phyloP scores from a whole-genome alignment of 495 filamentous ascomycete genomes.

The Neurospora sp. region DNA sequence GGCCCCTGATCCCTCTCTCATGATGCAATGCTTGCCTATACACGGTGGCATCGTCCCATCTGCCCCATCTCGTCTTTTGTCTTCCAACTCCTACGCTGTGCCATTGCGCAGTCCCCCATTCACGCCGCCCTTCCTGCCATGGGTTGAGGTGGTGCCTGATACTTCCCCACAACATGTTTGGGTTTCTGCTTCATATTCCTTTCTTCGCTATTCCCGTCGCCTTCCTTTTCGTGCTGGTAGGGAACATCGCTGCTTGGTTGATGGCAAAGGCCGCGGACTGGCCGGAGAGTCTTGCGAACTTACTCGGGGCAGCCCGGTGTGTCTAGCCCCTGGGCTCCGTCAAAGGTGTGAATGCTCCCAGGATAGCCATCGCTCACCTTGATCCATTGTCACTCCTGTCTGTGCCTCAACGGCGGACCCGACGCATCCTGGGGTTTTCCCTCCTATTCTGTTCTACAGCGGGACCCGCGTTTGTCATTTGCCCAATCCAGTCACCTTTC shows the following conservation, averaged over 20 bases:
- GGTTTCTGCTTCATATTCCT: background rate
- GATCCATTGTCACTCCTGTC: slow-evolving; percentile 7
- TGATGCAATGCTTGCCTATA: background rate
- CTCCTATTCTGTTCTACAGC: background rate
- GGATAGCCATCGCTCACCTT: slow-evolving; percentile 7
- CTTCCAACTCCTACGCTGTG: background rate
- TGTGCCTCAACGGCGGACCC: slow-evolving; percentile 17
- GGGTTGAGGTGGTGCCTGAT: background rate
- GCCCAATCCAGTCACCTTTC: background rate
- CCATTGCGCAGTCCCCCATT: background rate
- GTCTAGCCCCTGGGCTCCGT: slow-evolving; percentile 10
- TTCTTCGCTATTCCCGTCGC: slow-evolving; percentile 4
- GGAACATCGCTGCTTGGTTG: slow-evolving; percentile 7
- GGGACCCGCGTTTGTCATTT: background rate
- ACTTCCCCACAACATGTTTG: background rate
- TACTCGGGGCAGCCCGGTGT: slow-evolving; percentile 5
- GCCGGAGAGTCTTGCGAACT: background rate
- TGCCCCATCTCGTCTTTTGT: background rate
- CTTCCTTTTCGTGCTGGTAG: slow-evolving; percentile 3
- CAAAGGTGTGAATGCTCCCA: slow-evolving; percentile 4
- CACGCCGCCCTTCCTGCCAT: background rate
- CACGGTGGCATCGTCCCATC: background rate
- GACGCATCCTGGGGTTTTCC: slow-evolving; percentile 4
- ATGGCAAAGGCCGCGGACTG: slow-evolving; percentile 3
- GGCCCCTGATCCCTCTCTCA: background rate